These are phyloP conservation scores for Macadamia integrifolia DNA, from an alignment of 164 flowering plant genomes.

Conservation along the genomic window DNA sequence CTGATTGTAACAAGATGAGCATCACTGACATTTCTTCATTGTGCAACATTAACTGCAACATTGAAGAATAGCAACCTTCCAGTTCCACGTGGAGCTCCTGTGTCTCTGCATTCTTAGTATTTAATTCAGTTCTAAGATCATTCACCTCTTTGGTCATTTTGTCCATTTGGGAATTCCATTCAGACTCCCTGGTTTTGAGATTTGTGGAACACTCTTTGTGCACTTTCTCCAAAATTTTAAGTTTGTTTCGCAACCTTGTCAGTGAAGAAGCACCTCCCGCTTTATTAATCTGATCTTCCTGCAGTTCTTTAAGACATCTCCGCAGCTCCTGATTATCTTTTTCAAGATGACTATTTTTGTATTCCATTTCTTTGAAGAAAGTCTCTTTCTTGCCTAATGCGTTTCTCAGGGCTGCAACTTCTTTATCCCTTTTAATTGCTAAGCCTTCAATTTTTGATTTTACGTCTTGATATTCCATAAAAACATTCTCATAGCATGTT, in stretches of 20 bases:
- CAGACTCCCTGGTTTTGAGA: slow-evolving; percentile 45
- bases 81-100: slow-evolving; percentile 31
- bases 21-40: slow-evolving; percentile 18
- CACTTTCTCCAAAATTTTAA: slow-evolving; percentile 39
- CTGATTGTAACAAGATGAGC: slow-evolving; percentile 16
- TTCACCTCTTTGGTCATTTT: slow-evolving; percentile 30
- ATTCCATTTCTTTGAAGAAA: slow-evolving; percentile 44
- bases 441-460: slow-evolving; percentile 30
- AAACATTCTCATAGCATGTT: slow-evolving; percentile 31
- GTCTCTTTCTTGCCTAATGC: slow-evolving; percentile 37
- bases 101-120: slow-evolving; percentile 22
- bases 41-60: slow-evolving; percentile 11
- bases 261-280: slow-evolving; percentile 31
- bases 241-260: slow-evolving; percentile 43
- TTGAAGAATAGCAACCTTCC: slow-evolving; percentile 10
- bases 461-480: slow-evolving; percentile 38
- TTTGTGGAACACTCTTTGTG: slow-evolving; percentile 42
- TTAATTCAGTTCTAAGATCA: slow-evolving; percentile 17
- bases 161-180: slow-evolving; percentile 36
- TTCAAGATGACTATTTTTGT: slow-evolving; percentile 34
- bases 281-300: slow-evolving; percentile 47
- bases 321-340: slow-evolving; percentile 47
- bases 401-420: slow-evolving; percentile 42
- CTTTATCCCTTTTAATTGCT: slow-evolving; percentile 37
- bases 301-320: slow-evolving; percentile 48